Conservation (phyloP, 2,329 filamentous ascomycete species). For the Chaetothyriales sp. region DNA sequence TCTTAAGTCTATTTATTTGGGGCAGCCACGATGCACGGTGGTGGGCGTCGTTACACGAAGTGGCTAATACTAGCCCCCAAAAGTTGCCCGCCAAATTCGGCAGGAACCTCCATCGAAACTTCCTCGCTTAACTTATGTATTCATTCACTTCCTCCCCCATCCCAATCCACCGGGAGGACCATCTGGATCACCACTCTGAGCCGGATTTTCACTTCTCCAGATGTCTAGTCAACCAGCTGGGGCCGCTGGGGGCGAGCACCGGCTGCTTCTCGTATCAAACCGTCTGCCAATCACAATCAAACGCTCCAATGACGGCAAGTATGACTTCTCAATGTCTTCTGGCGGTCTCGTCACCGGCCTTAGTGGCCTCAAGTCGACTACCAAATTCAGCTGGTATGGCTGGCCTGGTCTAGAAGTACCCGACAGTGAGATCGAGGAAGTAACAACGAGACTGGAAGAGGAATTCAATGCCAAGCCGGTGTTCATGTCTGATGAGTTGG, state of each 20-base stretch:
- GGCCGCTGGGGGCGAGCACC: slow-evolving; percentile 13
- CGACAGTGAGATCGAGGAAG: slow-evolving; percentile 58
- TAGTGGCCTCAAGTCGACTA: slow-evolving; percentile 83
- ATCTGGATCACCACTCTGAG: not conserved
- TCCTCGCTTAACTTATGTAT: not conserved
- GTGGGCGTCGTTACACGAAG: no score
- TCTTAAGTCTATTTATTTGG: no score
- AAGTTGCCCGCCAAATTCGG: no score
- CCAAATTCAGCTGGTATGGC: slow-evolving; percentile 95
- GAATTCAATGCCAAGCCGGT: slow-evolving; percentile 74
- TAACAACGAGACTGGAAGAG: slow-evolving; percentile 65
- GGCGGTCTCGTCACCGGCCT: slow-evolving; percentile 88
- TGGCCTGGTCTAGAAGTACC: slow-evolving; percentile 92
- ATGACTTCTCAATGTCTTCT: slow-evolving; percentile 91
- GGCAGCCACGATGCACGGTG: no score
- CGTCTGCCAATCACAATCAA: slow-evolving; percentile 94
- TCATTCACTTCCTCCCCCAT: not conserved
- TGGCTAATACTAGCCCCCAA: no score
- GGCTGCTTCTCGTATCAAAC: slow-evolving; percentile 79
- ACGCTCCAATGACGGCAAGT: slow-evolving; percentile 76
- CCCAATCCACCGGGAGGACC: not conserved
- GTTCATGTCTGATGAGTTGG: slow-evolving; percentile 83
- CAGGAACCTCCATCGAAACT: not conserved
- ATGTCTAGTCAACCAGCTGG: slow-evolving; percentile 13
- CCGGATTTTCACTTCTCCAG: not conserved